Evolutionary conservation across 2,329 filamentous ascomycete genomes (phyloP), one percentile per base, ranked within the genome.

Genomic region (Magnaporthiopsis incrustans): DNA sequence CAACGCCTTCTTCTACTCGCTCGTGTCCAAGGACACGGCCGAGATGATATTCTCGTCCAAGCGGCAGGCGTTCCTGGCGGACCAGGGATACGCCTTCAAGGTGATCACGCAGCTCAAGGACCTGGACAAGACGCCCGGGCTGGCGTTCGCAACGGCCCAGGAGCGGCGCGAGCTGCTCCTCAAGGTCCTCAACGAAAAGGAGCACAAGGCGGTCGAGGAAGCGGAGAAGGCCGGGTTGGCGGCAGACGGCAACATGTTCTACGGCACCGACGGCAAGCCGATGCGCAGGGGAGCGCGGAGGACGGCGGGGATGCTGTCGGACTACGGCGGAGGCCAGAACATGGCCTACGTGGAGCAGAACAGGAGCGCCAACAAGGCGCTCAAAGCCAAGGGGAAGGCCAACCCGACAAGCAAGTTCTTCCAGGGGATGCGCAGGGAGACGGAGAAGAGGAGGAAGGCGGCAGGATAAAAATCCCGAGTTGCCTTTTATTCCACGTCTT

Each of bases 1-100:
- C 77, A 98, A 99, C 73, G 95, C 94, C 0, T 99, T 98, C 76
- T 99, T 99, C 80, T 99, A 99, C 77, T 96, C 91, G 0, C 83
- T 99, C 0, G 94, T 99, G 5, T 96, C 91, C 5, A 98, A 98
- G 74, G 94, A 98, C 73, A 98, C 95, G 0, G 89, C 93, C 66
- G 94, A 99, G 75, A 98, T 98, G 94, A 95, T 88, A 73, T 98
- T 96, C 75, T 97, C 94, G 0, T 93, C 92, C 3, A 97, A 97
- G 76, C 86, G 94, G 22, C 94, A 99, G 75, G 94, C 94, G 1
- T 98, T 98, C 79, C 82, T 99, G 1, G 92, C 98, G 30, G 94
- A 99, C 68, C 94, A 99, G 76, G 94, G 94, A 7, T 98, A 99
- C 73, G 93, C 94, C 0, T 98, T 98, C 83, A 98, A 98, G 74